Evolutionary conservation across 116 monocot species (phyloP).

Genomic region (Thalassia testudinum): DNA sequence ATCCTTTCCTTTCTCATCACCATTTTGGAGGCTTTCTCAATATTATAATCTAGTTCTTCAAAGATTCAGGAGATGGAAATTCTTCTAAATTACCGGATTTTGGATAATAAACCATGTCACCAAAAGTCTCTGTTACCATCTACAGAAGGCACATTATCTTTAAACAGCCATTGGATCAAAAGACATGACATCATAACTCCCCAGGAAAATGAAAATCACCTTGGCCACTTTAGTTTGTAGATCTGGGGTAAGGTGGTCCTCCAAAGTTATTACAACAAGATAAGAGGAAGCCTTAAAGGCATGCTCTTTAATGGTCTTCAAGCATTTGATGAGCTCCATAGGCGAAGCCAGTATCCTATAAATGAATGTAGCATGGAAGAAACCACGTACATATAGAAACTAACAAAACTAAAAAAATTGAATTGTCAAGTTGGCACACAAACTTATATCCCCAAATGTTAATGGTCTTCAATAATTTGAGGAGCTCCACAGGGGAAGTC

Average conservation of each 20-base stretch:
- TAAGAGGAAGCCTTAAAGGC: constrained; percentile 60
- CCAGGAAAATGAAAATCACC: constrained; percentile 15
- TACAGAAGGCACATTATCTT: constrained; percentile 6
- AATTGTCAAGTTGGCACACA: no score
- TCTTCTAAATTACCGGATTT: constrained; percentile 20
- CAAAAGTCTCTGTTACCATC: constrained; percentile 61
- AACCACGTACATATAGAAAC: no score
- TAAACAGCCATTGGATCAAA: neutral
- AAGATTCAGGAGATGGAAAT: constrained; percentile 52
- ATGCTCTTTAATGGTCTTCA: constrained; percentile 60
- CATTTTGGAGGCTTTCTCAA: constrained; percentile 56
- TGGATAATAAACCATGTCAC: constrained; percentile 58
- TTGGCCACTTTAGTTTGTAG: constrained; percentile 75
- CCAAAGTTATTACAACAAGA: constrained; percentile 67
- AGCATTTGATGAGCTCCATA: constrained; percentile 59
- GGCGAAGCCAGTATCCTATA: constrained; percentile 75
- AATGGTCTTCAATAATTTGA: no score
- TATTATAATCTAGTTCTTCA: constrained; percentile 39
- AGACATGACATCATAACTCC: neutral
- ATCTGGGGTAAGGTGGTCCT: constrained; percentile 72
- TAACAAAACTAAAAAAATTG: no score
- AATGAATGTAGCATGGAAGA: no score
- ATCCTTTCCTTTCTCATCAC: no score
- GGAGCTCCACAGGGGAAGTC: no score
- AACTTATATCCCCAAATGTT: no score